Base-by-base conservation (phyloP, 2,329 filamentous ascomycete genomes). In the Ophiostoma quercus region DNA sequence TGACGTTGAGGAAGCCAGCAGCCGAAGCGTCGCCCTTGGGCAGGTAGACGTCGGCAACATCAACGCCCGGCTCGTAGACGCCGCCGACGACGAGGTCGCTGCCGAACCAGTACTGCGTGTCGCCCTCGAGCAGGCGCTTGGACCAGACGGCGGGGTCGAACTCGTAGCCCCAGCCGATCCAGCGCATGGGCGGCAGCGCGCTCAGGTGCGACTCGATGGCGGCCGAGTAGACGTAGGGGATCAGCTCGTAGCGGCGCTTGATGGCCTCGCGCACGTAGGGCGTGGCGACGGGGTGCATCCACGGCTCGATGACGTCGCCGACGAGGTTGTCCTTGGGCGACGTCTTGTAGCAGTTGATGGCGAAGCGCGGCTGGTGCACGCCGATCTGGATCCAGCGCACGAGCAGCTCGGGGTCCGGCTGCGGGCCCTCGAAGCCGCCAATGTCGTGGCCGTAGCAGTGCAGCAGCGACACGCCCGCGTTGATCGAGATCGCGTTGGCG, bases 281-380 rank as follows among this genome's bases (percentile, higher is more conserved):
- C 0, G 88, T 87, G 37, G 88, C 87, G 47, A 88, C 84, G 0
- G 88, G 87, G 75, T 92, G 90, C 88, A 92, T 91, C 88, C 89
- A 92, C 0, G 90, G 90, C 79, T 92, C 89, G 71, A 92, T 92
- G 0, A 92, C 89, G 47, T 90, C 89, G 8, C 90, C 90, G 32
- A 90, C 82, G 0, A 82, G 81, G 74, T 88, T 91, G 77, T 92
- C 87, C 0, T 85, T 83, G 57, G 57, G 57, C 0, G 84, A 85
- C 0, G 90, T 92, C 79, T 92, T 92, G 84, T 89, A 92, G 78
- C 90, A 92, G 78, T 92, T 92, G 80, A 92, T 92, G 12, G 90
- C 88, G 74, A 92, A 92, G 0, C 90, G 86, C 0, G 87, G 84
- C 1, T 88, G 89, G 78, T 91, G 85, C 71, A 88, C 85, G 6